Conservation (phyloP, 768 basidiomycete species). For the Astraeus odoratus region DNA sequence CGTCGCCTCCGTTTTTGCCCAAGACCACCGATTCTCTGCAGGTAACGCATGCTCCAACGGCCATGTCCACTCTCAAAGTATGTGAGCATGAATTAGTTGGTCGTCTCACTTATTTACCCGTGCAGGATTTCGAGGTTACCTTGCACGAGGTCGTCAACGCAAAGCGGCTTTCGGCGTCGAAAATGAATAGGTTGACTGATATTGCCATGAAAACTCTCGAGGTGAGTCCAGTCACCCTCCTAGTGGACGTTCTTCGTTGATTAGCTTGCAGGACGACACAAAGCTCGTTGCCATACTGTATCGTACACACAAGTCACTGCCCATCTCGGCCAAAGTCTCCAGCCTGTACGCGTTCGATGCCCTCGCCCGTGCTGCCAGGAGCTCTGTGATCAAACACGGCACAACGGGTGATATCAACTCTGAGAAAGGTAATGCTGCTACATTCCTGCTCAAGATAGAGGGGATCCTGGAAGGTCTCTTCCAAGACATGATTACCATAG, state of each 20-base stretch:
- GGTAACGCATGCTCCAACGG: conserved; percentile 12
- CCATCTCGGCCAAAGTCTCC: conserved; percentile 62
- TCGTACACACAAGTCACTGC: conserved; percentile 78
- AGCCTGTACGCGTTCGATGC: conserved; percentile 95
- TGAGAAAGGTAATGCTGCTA: conserved; percentile 63
- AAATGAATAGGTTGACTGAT: conserved; percentile 72
- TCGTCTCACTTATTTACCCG: conserved; percentile 5
- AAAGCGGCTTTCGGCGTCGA: conserved; percentile 81
- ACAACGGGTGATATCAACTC: conserved; percentile 49
- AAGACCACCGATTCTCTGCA: conserved; percentile 6
- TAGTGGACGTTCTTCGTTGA: neutral
- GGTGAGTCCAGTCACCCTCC: conserved; percentile 37
- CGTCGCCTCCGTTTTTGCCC: conserved; percentile 8
- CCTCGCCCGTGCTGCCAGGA: conserved; percentile 75
- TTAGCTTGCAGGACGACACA: conserved; percentile 61
- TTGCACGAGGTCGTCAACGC: conserved; percentile 78
- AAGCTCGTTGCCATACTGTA: conserved; percentile 85
- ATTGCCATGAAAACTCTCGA: conserved; percentile 71
- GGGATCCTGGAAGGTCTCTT: conserved; percentile 86
- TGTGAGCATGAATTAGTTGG: neutral
- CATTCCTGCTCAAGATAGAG: conserved; percentile 85
- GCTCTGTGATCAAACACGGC: conserved; percentile 57
- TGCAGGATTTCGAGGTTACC: conserved; percentile 72
- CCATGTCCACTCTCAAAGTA: conserved; percentile 41
- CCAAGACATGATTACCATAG: conserved; percentile 68